Evolutionary conservation across 208 protist species (phyloP).

Genomic region (Trypanosoma brucei): DNA sequence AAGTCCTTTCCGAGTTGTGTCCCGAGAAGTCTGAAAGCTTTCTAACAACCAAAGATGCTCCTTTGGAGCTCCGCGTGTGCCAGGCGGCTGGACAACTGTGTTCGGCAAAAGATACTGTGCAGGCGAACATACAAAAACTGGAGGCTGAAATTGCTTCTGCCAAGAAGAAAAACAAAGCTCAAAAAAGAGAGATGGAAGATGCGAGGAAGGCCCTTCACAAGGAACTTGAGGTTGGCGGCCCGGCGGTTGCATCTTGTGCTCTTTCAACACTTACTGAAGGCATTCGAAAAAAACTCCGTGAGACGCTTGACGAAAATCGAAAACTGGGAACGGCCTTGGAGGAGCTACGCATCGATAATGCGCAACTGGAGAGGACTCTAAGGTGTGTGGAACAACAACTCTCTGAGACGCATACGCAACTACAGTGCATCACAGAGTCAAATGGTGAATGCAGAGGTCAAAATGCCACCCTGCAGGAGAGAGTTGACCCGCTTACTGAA

Average conservation of each 20-base stretch:
- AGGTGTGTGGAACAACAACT: not conserved
- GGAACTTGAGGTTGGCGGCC: not conserved
- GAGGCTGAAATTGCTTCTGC: not conserved
- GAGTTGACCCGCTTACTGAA: not conserved
- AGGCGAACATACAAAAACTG: not conserved
- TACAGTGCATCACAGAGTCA: not conserved
- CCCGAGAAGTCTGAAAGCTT: not conserved
- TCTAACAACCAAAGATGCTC: not conserved
- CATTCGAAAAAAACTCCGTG: slow-evolving; percentile 1
- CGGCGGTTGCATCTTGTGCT: not conserved
- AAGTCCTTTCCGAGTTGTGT: not conserved
- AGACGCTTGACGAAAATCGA: slow-evolving; percentile 1
- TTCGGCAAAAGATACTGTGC: not conserved
- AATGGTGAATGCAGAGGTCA: not conserved
- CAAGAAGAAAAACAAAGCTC: slow-evolving; percentile 1
- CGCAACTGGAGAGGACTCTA: not conserved
- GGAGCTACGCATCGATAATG: slow-evolving; percentile 4
- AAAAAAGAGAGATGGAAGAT: slow-evolving; percentile 5
- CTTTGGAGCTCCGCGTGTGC: slow-evolving; percentile 4
- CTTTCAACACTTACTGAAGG: not conserved
- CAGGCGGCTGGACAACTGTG: not conserved
- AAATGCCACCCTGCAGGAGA: not conserved
- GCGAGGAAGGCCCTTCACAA: not conserved
- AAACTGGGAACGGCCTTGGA: not conserved
- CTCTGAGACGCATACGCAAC: not conserved